Evolutionary conservation across 2,329 filamentous ascomycete species (phyloP).

Genomic region (Sarocladium oryzae): DNA sequence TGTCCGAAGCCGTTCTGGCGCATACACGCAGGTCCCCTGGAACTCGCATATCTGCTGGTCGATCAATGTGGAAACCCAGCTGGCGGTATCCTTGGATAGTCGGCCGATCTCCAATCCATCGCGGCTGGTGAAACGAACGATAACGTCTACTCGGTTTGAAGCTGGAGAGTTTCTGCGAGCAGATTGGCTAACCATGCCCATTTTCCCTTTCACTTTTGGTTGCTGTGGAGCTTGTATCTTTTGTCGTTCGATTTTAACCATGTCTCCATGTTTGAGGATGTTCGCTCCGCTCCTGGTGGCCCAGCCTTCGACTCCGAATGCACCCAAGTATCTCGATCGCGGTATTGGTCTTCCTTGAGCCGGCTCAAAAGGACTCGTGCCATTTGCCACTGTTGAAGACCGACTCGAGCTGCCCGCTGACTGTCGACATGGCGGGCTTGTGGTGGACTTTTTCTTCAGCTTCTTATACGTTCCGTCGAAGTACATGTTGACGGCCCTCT

Average conservation of each 20-base stretch:
- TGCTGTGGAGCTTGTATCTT: constrained; percentile 58
- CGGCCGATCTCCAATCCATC: constrained; percentile 79
- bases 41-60: constrained; percentile 87
- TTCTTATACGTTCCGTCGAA: constrained; percentile 62
- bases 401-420: not conserved
- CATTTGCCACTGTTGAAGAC: not conserved
- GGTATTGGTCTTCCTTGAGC: constrained; percentile 24
- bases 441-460: constrained; percentile 24
- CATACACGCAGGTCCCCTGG: constrained; percentile 82
- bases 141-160: constrained; percentile 62
- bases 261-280: constrained; percentile 73
- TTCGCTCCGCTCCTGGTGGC: constrained; percentile 74
- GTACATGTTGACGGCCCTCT: constrained; percentile 63
- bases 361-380: not conserved
- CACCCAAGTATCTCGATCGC: constrained; percentile 68
- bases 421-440: not conserved
- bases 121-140: constrained; percentile 83
- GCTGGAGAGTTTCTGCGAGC: constrained; percentile 12
- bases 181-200: constrained; percentile 18
- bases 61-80: constrained; percentile 87
- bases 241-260: constrained; percentile 80
- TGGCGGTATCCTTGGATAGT: constrained; percentile 76
- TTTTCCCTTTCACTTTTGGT: constrained; percentile 37
- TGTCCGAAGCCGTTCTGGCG: constrained; percentile 74
- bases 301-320: constrained; percentile 89